phyloP scores from a whole-genome alignment of 2,329 filamentous ascomycete genomes.

The Pseudopithomyces maydicus region DNA sequence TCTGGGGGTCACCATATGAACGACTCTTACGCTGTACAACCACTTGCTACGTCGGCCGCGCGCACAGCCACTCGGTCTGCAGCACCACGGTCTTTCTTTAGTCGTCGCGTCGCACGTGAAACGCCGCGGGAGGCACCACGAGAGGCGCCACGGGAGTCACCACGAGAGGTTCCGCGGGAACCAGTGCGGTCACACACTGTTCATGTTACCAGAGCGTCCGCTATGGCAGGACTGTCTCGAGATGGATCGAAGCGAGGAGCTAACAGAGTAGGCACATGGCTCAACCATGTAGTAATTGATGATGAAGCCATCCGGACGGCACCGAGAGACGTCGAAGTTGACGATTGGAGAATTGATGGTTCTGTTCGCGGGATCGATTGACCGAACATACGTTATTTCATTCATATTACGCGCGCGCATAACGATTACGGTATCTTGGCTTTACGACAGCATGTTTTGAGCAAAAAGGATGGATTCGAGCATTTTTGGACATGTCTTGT shows the following conservation, averaged over 20 bases:
- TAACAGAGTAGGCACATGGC: constrained; percentile 46
- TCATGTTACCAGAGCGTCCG: constrained; percentile 26
- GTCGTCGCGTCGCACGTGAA: constrained; percentile 31
- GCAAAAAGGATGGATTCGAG: background rate
- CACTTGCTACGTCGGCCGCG: constrained; percentile 32
- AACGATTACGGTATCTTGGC: background rate
- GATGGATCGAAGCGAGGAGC: constrained; percentile 42
- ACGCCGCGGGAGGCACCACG: constrained; percentile 17
- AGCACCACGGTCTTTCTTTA: constrained; percentile 29
- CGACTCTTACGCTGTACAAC: constrained; percentile 50
- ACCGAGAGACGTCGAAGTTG: constrained; percentile 38
- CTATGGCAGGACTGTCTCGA: constrained; percentile 45
- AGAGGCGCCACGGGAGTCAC: constrained; percentile 12
- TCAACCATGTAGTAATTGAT: constrained; percentile 43
- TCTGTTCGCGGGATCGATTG: constrained; percentile 43
- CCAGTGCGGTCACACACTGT: constrained; percentile 15
- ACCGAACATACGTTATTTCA: constrained; percentile 15
- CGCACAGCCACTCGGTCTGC: constrained; percentile 32
- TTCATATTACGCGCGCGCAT: background rate
- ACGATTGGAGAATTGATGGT: constrained; percentile 42
- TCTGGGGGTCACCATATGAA: constrained; percentile 64
- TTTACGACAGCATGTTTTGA: background rate
- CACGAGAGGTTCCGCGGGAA: constrained; percentile 9
- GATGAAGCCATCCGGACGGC: constrained; percentile 42
- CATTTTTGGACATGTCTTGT: constrained; percentile 5